These are phyloP conservation scores for Xylaria scruposa DNA, from an alignment of 495 filamentous ascomycete species.

Conservation along the genomic window DNA sequence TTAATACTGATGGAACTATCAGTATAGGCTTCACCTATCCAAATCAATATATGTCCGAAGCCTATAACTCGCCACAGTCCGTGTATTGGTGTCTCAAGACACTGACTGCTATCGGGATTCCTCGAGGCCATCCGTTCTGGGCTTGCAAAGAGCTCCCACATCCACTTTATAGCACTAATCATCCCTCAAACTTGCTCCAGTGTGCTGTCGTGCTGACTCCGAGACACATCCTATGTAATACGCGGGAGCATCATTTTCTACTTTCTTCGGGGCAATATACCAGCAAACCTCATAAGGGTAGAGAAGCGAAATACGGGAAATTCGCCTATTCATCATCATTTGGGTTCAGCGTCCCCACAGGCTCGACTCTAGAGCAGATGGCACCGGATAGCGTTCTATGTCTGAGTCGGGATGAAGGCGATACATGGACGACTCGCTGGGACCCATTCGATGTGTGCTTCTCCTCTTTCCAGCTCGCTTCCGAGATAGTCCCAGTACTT, in stretches of 20 bases:
- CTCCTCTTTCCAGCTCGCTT: background rate
- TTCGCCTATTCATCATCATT: conserved; percentile 8
- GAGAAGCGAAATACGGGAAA: conserved; percentile 19
- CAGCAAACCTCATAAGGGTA: conserved; percentile 30
- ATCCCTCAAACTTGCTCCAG: background rate
- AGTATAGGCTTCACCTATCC: background rate
- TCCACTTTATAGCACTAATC: background rate
- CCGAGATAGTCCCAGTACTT: background rate
- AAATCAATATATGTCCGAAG: background rate
- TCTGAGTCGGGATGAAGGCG: background rate
- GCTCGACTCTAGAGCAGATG: background rate
- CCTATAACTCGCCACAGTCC: background rate
- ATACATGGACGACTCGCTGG: background rate
- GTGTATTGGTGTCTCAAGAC: conserved; percentile 8
- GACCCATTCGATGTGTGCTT: background rate
- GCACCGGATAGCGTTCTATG: conserved; percentile 1
- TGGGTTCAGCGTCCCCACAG: background rate
- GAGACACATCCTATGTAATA: background rate
- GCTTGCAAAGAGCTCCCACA: background rate
- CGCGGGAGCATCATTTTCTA: background rate
- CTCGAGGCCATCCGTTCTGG: background rate
- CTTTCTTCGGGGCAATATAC: background rate
- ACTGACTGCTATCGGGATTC: background rate
- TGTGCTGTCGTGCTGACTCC: background rate
- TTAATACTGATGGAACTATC: background rate